Percentiles rank a stretch among this genome's conserved stretches.
Conservation (phyloP, 495 filamentous ascomycete genomes). For the Neurospora sp. region DNA sequence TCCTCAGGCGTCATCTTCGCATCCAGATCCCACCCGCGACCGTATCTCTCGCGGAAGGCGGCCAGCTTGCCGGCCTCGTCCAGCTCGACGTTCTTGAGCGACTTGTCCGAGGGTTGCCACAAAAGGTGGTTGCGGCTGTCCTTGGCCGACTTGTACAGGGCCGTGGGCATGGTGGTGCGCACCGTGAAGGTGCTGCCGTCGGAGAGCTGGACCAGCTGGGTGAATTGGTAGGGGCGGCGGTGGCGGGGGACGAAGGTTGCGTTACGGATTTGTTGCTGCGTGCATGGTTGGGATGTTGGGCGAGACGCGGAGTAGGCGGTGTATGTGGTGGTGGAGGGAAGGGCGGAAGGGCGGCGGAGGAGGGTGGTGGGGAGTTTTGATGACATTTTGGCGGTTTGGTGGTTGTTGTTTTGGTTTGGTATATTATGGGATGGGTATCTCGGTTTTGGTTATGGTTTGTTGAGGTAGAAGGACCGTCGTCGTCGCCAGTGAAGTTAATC, state of each 20-base stretch:
- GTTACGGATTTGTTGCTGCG: slow-evolving; percentile 45
- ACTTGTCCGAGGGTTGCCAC: slow-evolving; percentile 77
- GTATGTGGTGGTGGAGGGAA: slow-evolving; percentile 5
- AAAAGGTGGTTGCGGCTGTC: slow-evolving; percentile 80
- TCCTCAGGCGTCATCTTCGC: slow-evolving; percentile 1
- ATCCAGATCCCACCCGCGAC: slow-evolving; percentile 61
- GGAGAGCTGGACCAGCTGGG: slow-evolving; percentile 86
- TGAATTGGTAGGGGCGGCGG: slow-evolving; percentile 89
- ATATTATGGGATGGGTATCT: background rate
- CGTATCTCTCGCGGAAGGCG: slow-evolving; percentile 77
- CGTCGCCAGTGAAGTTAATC: background rate
- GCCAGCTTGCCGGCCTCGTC: slow-evolving; percentile 89
- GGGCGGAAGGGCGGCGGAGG: slow-evolving; percentile 14
- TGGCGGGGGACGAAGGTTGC: slow-evolving; percentile 84
- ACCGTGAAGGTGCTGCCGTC: slow-evolving; percentile 82
- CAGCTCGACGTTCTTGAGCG: slow-evolving; percentile 76
- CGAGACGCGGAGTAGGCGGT: background rate
- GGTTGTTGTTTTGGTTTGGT: background rate
- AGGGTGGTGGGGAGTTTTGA: slow-evolving; percentile 19
- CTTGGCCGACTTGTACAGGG: slow-evolving; percentile 65
- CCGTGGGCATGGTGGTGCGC: slow-evolving; percentile 76
- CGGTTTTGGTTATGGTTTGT: background rate
- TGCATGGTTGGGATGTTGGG: slow-evolving; percentile 2
- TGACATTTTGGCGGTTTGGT: slow-evolving; percentile 11
- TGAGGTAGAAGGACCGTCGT: background rate